Evolutionary conservation across 225 moss, liverwort and hornwort species (phyloP).

Genomic region (Marchantia paleacea): DNA sequence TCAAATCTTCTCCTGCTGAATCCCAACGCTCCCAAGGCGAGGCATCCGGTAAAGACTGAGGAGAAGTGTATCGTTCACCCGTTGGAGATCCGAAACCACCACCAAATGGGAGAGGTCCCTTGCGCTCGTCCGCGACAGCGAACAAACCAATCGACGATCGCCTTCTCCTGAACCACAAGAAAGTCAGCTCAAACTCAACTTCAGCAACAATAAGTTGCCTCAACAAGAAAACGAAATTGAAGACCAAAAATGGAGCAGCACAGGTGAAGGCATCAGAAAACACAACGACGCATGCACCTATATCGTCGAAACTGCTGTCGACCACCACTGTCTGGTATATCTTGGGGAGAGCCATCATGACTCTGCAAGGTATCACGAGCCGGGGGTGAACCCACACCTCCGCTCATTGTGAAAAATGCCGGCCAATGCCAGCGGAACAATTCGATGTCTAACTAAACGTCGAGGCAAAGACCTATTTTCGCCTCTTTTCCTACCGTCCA

Average conservation of each 20-base stretch:
- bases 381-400: slow-evolving; percentile 27
- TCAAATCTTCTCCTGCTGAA: slow-evolving; percentile 25
- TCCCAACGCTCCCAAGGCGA: slow-evolving; percentile 32
- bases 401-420: slow-evolving; percentile 14
- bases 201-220: neutral
- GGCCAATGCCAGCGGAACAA: neutral
- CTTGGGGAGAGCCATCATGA: slow-evolving; percentile 11
- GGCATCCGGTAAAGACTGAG: slow-evolving; percentile 28
- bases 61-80: slow-evolving; percentile 24
- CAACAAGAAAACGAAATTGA: neutral
- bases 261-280: neutral
- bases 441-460: neutral
- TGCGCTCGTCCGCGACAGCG: slow-evolving; percentile 20
- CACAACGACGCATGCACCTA: slow-evolving; percentile 26
- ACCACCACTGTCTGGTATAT: slow-evolving; percentile 32
- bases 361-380: slow-evolving; percentile 13
- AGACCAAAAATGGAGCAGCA: neutral
- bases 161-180: slow-evolving; percentile 33
- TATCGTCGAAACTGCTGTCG: slow-evolving; percentile 46
- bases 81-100: slow-evolving; percentile 25
- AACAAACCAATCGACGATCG: slow-evolving; percentile 41
- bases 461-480: neutral
- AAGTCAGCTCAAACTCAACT: neutral
- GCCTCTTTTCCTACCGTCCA: neutral
- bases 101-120: slow-evolving; percentile 19